Evolutionary conservation across 768 basidiomycete species (phyloP), one percentile per base, ranked within the genome.

Genomic region (Leccinum subgranulosum): DNA sequence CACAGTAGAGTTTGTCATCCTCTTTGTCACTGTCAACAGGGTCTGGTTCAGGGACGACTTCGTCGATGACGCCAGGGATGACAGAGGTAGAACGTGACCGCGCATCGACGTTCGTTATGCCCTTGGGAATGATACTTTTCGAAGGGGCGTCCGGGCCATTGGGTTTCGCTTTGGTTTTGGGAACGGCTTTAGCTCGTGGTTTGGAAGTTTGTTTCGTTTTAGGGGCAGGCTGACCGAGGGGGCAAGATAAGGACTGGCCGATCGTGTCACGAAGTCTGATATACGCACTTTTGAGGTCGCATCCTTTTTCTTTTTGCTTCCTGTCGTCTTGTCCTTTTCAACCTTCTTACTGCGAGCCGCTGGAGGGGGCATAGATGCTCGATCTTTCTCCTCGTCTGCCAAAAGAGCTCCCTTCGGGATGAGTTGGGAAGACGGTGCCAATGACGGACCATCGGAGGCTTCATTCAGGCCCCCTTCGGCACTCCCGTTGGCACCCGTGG

Each of bases 1-100:
- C 76, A 66, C 94, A 96, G 65, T 96, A 96, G 51, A 94, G 72
- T 70, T 88, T 86, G n/a, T 75, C 77, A 14, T 77, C 70, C 54
- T 77, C 76, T 33, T 68, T 75, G 27, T 73, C 73, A 27, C 65
- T 69, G 5, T 74, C 73, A 33, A 84, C 84, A 43, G 74, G 75
- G 5, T 81, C 78, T 39, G 78, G 79, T 56, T 81, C 85, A 46
- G 78, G 80, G 21, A 78, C 73, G 70, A 54, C 61, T 49, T 79
- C 73, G 39, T 71, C 70, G 49, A 80, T 74, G 27, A 36, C n/a
- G 25, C 73, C 69, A 33, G 88, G 88, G 76, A 89, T 83, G 49
- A 79, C 82, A 25, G 88, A 90, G 10, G 85, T 78, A 11, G 89
- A 91, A 12, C 88, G 80, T 31, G 89, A 92, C 28, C 88, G 80